Evolutionary conservation across 768 basidiomycete genomes (phyloP).

Genomic region (Calocera cornea): DNA sequence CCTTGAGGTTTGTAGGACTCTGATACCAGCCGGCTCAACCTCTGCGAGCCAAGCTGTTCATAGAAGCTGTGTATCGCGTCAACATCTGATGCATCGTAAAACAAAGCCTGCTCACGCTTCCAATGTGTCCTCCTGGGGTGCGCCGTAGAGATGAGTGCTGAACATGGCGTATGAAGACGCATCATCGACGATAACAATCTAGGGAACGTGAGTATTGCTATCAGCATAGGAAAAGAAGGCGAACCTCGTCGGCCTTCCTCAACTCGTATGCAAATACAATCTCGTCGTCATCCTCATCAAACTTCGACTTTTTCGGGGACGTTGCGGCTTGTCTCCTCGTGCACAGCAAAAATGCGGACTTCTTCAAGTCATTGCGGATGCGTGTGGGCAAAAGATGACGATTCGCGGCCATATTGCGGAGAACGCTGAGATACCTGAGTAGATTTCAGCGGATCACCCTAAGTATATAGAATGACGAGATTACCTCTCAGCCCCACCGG

Average conservation of each 20-base stretch:
- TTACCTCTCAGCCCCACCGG: slow-evolving; percentile 57
- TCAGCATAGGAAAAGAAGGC: not conserved
- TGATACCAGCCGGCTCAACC: slow-evolving; percentile 56
- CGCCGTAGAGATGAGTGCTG: slow-evolving; percentile 57
- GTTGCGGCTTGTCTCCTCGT: slow-evolving; percentile 41
- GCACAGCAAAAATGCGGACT: slow-evolving; percentile 57
- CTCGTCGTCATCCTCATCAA: slow-evolving; percentile 64
- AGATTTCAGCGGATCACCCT: not conserved
- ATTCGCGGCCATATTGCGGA: slow-evolving; percentile 79
- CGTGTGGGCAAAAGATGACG: slow-evolving; percentile 33
- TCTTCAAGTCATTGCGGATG: slow-evolving; percentile 53
- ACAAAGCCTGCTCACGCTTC: slow-evolving; percentile 42
- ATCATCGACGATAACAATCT: slow-evolving; percentile 79
- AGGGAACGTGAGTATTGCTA: not conserved
- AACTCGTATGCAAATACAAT: slow-evolving; percentile 48
- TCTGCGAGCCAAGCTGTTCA: slow-evolving; percentile 53
- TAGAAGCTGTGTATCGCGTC: slow-evolving; percentile 46
- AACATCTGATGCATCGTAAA: not conserved
- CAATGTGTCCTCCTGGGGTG: slow-evolving; percentile 80
- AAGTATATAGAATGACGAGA: slow-evolving; percentile 16
- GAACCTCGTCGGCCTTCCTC: slow-evolving; percentile 39
- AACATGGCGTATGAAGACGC: slow-evolving; percentile 68
- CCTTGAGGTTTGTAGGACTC: slow-evolving; percentile 56
- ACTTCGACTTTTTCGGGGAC: slow-evolving; percentile 26
- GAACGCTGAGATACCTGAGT: slow-evolving; percentile 59